A percentile compares a stretch with the other conserved stretches of the same genome.
These are phyloP conservation scores for Fagopyrum tataricum DNA, from an alignment of 148 eudicot species.

Conservation along the genomic window DNA sequence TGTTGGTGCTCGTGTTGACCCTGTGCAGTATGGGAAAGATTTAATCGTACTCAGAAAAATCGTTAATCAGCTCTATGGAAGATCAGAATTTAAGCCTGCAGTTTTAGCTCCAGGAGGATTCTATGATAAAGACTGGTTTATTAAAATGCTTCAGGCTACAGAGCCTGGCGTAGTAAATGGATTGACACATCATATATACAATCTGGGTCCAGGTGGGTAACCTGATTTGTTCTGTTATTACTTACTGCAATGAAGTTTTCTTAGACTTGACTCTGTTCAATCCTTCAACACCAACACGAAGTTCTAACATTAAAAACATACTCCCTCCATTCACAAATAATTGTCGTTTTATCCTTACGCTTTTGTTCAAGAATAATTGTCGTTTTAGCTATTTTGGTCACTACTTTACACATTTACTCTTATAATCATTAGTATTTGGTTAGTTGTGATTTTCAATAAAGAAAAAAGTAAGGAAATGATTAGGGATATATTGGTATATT, in stretches of 20 bases:
- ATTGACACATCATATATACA: slow-evolving; percentile 78
- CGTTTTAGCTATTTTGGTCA: too few relatives aligned
- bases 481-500: too few relatives aligned
- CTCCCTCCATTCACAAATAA: neutral
- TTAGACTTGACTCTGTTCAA: neutral
- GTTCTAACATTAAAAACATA: neutral
- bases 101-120: slow-evolving; percentile 92
- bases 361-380: too few relatives aligned
- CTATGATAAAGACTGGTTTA: slow-evolving; percentile 63
- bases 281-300: neutral
- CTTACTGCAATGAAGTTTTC: neutral
- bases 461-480: too few relatives aligned
- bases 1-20: slow-evolving; percentile 65
- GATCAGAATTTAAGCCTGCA: slow-evolving; percentile 38
- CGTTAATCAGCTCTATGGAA: slow-evolving; percentile 40
- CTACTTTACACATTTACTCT: too few relatives aligned
- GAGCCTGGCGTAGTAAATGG: slow-evolving; percentile 54
- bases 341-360: too few relatives aligned
- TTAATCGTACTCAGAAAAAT: slow-evolving; percentile 44
- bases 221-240: neutral
- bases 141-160: slow-evolving; percentile 56
- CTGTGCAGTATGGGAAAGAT: slow-evolving; percentile 67
- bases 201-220: slow-evolving; percentile 81
- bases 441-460: too few relatives aligned
- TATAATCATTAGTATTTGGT: too few relatives aligned